Base-by-base conservation (phyloP, 805 yeast species). In the Naumovozyma castellii region DNA sequence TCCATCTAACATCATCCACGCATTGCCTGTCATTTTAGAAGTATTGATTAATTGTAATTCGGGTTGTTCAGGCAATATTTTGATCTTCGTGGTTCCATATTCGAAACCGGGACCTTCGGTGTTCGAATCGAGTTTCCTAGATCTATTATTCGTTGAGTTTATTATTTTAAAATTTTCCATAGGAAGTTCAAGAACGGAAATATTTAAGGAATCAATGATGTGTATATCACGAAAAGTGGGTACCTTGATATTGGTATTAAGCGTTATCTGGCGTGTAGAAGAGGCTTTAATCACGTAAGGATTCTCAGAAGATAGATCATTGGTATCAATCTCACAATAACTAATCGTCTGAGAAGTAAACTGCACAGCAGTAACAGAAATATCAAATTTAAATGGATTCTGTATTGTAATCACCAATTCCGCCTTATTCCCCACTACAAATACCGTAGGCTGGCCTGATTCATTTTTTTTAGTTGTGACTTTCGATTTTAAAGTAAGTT, bases 381-480 rank as follows among this genome's bases (percentile, higher is more conserved):
- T 63, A 32, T 80, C 85, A 57, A 84, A 85, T 4, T 74, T 73
- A 61, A 76, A 85, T 6, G 95, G 95, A 55, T 90, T 90, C 53
- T 82, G 87, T 6, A 88, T 51, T 3, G 67, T 62, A 2, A 84
- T 62, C 4, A 65, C 55, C 14, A 83, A 64, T 41, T 76, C 81
- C 10, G 75, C 72, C 3, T 72, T 65, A 39, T 86, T 95, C 27
- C 78, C 83, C 14, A 78, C 78, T 5, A 77, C 47, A 15, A 66
- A 52, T 10, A 25, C 20, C 3, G 35, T 32, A 5, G 14, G 4
- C n/a, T 15, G 37, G 30, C 3, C 30, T 20, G 9, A 17, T 14
- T n/a, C 29, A 1, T 18, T n/a, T 10, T 18, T 19, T n/a, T 34
- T 22, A 6, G 31, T 18, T 9, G 16, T 20, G 10, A 25, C 35